These are phyloP conservation scores for Ormosia emarginata DNA, from an alignment of 306 rosid genomes.

Conservation along the genomic window DNA sequence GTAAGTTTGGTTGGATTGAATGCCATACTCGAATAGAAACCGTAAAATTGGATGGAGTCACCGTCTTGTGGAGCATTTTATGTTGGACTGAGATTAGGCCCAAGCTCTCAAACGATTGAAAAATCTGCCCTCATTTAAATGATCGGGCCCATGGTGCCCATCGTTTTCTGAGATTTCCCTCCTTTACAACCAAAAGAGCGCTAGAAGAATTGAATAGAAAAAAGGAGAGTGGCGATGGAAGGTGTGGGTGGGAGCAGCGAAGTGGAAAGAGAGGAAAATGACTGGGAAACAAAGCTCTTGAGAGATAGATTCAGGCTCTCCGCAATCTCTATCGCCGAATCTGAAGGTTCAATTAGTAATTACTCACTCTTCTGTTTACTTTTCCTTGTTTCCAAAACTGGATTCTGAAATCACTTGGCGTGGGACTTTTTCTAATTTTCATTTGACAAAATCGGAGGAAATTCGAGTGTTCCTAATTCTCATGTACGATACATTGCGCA, in stretches of 20 bases:
- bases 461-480: slow-evolving; percentile 18
- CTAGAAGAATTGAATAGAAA: not conserved
- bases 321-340: slow-evolving; percentile 64
- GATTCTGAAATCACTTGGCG: no score
- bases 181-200: not conserved
- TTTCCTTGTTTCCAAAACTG: not conserved
- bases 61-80: no score
- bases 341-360: slow-evolving; percentile 44
- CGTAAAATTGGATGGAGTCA: no score
- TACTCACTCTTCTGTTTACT: not conserved
- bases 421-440: not conserved
- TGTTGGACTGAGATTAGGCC: no score
- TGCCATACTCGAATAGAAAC: no score
- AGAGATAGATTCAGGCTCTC: slow-evolving; percentile 75
- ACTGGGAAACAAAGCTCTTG: slow-evolving; percentile 47
- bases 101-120: no score
- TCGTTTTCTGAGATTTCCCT: not conserved
- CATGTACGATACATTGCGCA: not conserved
- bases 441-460: not conserved
- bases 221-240: slow-evolving; percentile 13
- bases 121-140: no score
- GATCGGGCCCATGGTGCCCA: not conserved
- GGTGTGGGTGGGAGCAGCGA: slow-evolving; percentile 13
- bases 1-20: no score
- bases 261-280: slow-evolving; percentile 43